These are phyloP conservation scores for Immersiella caudata DNA, from an alignment of 495 filamentous ascomycete species.

Conservation along the genomic window DNA sequence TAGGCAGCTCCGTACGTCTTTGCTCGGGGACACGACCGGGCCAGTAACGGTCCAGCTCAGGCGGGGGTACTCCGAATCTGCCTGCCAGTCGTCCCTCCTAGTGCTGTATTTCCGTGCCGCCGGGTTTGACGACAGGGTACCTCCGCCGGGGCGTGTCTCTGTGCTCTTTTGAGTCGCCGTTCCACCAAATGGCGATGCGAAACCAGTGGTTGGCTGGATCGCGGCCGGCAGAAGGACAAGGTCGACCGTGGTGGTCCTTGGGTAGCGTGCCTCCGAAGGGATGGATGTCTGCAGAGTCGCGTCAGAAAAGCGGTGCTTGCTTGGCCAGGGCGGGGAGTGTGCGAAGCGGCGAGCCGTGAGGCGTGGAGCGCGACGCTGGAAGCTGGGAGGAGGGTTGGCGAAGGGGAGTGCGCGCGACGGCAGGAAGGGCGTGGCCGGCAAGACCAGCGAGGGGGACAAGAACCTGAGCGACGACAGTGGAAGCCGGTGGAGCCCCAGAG, in stretches of 20 bases:
- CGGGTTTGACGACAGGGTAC: constrained; percentile 29
- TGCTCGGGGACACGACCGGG: constrained; percentile 36
- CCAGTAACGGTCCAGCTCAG: constrained; percentile 19
- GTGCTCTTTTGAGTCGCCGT: constrained; percentile 33
- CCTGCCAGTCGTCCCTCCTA: not conserved
- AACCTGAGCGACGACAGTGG: not conserved
- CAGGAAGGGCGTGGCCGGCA: constrained; percentile 10
- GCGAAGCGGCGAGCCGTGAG: no score
- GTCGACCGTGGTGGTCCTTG: constrained; percentile 25
- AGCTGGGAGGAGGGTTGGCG: constrained; percentile 1
- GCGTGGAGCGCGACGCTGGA: not conserved
- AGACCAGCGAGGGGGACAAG: not conserved
- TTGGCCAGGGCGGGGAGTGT: constrained; percentile 4
- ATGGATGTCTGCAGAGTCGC: constrained; percentile 43
- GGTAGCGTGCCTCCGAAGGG: constrained; percentile 30
- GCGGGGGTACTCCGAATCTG: constrained; percentile 13
- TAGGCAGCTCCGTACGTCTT: constrained; percentile 33
- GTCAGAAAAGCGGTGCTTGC: constrained; percentile 37
- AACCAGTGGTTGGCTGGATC: constrained; percentile 37
- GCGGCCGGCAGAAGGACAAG: constrained; percentile 30
- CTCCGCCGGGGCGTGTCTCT: constrained; percentile 25
- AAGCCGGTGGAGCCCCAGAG: constrained; percentile 1
- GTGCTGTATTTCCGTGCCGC: constrained; percentile 29
- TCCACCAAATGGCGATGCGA: constrained; percentile 38
- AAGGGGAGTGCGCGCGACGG: constrained; percentile 6